Evolutionary conservation across 768 basidiomycete species (phyloP).

Genomic region (Leccinum subgranulosum): DNA sequence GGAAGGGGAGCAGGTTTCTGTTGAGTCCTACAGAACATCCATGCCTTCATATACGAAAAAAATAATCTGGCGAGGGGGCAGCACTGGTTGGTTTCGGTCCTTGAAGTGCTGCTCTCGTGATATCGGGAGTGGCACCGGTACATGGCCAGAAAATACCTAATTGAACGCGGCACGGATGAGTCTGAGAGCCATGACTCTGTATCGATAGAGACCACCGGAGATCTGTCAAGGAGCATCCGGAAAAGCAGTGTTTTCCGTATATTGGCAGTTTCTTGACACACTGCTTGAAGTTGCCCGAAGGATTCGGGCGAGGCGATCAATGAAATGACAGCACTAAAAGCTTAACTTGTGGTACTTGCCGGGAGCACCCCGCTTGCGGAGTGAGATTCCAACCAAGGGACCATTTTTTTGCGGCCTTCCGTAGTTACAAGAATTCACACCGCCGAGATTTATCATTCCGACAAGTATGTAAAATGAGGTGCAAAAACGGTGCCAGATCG

Average conservation of each 20-base stretch:
- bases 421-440: not conserved
- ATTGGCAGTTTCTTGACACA: conserved; percentile 9
- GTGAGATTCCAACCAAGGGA: not conserved
- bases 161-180: conserved; percentile 49
- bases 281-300: not conserved
- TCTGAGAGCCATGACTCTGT: conserved; percentile 26
- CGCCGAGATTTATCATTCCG: conserved; percentile 8
- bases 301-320: conserved; percentile 19
- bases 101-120: conserved; percentile 43
- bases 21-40: not conserved
- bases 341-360: conserved; percentile 24
- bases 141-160: conserved; percentile 46
- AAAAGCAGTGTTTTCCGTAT: conserved; percentile 3
- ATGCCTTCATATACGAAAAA: conserved; percentile 30
- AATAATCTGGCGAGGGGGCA: conserved; percentile 6
- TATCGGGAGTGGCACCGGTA: conserved; percentile 38
- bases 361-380: conserved; percentile 13
- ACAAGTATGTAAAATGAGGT: conserved; percentile 21
- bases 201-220: conserved; percentile 14
- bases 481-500: conserved; percentile 16
- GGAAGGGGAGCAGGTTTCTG: conserved; percentile 1
- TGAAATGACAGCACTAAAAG: conserved; percentile 26
- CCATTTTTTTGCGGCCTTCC: conserved; percentile 2
- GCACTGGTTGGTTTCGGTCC: conserved; percentile 27
- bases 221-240: conserved; percentile 22